Evolutionary conservation across 352 stramenopile species (phyloP), one percentile per base, ranked within the genome.

Genomic region (Blastocystis hominis): DNA sequence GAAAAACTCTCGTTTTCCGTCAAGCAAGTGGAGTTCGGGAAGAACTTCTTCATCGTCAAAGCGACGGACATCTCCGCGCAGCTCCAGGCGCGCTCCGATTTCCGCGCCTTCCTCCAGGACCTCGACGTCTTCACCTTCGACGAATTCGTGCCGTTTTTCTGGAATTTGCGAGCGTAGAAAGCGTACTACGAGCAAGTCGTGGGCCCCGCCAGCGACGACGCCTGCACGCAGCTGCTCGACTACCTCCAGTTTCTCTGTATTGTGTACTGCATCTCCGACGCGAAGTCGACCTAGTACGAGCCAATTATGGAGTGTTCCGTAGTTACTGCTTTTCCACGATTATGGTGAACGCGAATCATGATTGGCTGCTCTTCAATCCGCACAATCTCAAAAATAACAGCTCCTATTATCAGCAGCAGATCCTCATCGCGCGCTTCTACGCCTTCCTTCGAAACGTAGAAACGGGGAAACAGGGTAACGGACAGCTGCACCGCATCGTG

Each of bases 311-410:
- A 17, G 13, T 24, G 15, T 15, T 46, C 17, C 30, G 47, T 30
- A 53, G 40, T 13, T 84, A 66, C 55, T 64, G 44, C 44, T 84
- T 50, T 46, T 56, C 53, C 13, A 34, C 72, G 46, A 13, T 46
- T 50, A 15, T 84, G 72, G 5, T 84, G 38, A 61, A 59, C 9
- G 24, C 3, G n/a, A 84, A 84, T 24, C 46, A 64, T 10, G 55
- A 84, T 30, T 84, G 72, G 5, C 44, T 84, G 46, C 50, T 84
- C n/a, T 84, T 84, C 30, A 64, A 68, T 46, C 72, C 72, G 9
- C 50, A 64, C n/a, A 42, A 24, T 15, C 20, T 84, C 34, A 53
- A 84, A 0, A 44, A 34, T 42, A 66, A 34, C 0, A n/a, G n/a
- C 24, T 20, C 38, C 20, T 84, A 68, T 30, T 84, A 84, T 46